Base-by-base conservation (phyloP, 495 filamentous ascomycete species). In the Podospora fimiseda region DNA sequence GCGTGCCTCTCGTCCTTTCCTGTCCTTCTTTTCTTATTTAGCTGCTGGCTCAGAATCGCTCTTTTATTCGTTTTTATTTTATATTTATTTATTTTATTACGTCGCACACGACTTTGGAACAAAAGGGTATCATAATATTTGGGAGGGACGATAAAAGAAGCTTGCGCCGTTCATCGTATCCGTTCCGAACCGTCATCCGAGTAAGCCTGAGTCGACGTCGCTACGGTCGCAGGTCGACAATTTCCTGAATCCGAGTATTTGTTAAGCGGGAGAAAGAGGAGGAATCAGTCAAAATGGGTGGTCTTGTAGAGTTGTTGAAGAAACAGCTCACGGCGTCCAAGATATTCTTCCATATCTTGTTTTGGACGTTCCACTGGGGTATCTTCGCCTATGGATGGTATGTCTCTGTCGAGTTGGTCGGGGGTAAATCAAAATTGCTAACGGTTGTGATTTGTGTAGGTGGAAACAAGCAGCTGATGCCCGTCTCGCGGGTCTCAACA, bases 331-430 rank as follows among this genome's bases (percentile, higher is more conserved):
- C 84, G 33, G 65, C 72, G 9, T 71, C 74, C 23, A 91, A 89
- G 68, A 58, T 94, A 20, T 30, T 88, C 38, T 97, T 96, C 74
- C 87, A 95, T 70, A 53, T 86, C 49, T 57, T 94, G 47, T 98
- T 96, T 69, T 94, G 91, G 83, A 84, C 80, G 7, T 63, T 85
- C 27, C 93, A 97, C 70, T 80, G 86, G 66, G 84, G 75, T 16
- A 64, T 96, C 20, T 97, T 99, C 62, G 84, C 79, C 18, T 75
- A 84, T 44, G 93, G 93, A 82, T 99, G 93, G 93, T 96, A 77
- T 54, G 80, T 71, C 18, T 24, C 27, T n/a, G 9, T 16, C 4
- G 6, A 15, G 14, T 47, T 9, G 1, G 38, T 40, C 9, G 21
- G 36, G 51, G 21, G 16, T n/a, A 44, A 36, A 7, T 23, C 15